These are phyloP conservation scores for Neophaeococcomyces aloes DNA, from an alignment of 2,329 filamentous ascomycete species.

Conservation along the genomic window DNA sequence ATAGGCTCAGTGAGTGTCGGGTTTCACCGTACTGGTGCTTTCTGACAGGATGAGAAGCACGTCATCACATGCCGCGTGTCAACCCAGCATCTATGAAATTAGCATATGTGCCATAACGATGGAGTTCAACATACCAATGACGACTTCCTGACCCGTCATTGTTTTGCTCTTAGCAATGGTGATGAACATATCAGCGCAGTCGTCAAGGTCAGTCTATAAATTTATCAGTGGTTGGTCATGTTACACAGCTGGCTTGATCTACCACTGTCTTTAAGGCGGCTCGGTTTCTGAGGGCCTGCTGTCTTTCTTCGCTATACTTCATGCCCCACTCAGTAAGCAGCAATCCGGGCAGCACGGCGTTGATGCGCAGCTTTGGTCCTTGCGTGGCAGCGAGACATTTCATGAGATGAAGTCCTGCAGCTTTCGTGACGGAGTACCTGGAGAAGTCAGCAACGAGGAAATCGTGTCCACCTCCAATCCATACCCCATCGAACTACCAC, in stretches of 20 bases:
- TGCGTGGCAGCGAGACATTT: slow-evolving; percentile 54
- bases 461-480: no score
- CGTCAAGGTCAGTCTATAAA: slow-evolving; percentile 32
- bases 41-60: no score
- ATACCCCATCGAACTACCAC: slow-evolving; percentile 58
- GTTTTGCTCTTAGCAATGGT: slow-evolving; percentile 35
- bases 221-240: slow-evolving; percentile 11
- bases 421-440: slow-evolving; percentile 71
- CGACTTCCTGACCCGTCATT: slow-evolving; percentile 37
- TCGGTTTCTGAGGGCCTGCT: slow-evolving; percentile 43
- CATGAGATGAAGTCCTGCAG: slow-evolving; percentile 60
- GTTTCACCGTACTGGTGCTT: background rate
- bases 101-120: slow-evolving; percentile 3
- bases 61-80: slow-evolving; percentile 10
- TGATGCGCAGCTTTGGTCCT: slow-evolving; percentile 53
- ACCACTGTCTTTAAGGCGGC: slow-evolving; percentile 52
- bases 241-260: slow-evolving; percentile 18
- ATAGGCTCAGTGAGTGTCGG: background rate
- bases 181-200: slow-evolving; percentile 32
- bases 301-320: slow-evolving; percentile 47
- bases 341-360: slow-evolving; percentile 55
- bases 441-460: no score
- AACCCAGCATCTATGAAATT: slow-evolving; percentile 16
- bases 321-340: slow-evolving; percentile 60
- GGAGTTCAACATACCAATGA: slow-evolving; percentile 29